These are phyloP conservation scores for Colletotrichum somersetense DNA, from an alignment of 2,329 filamentous ascomycete genomes.

Conservation along the genomic window DNA sequence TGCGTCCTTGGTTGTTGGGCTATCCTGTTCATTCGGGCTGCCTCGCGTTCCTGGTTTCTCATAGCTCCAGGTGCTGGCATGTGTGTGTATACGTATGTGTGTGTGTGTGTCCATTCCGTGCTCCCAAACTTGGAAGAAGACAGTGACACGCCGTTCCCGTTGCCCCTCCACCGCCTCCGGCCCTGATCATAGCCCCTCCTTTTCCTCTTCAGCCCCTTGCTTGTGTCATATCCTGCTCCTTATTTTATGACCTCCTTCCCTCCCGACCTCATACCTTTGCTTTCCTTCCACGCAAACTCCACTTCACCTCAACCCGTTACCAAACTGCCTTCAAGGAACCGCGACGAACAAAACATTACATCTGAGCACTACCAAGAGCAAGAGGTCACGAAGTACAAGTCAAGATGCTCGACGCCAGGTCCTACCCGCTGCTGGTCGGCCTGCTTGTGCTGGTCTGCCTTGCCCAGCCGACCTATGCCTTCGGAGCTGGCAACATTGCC, in stretches of 20 bases:
- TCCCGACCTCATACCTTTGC: constrained; percentile 1
- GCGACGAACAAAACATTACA: constrained; percentile 17
- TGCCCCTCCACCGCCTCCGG: constrained; percentile 36
- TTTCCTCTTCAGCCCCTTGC: constrained; percentile 36
- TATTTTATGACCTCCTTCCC: constrained; percentile 34
- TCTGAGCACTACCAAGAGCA: constrained; percentile 7
- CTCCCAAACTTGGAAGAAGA: constrained; percentile 37
- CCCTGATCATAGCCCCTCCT: constrained; percentile 38
- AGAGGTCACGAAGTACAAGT: constrained; percentile 17
- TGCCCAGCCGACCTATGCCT: constrained; percentile 77
- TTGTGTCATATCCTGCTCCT: constrained; percentile 37
- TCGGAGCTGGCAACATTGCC: constrained; percentile 91
- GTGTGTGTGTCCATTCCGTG: constrained; percentile 9
- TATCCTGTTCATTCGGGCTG: constrained; percentile 22
- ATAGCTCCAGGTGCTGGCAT: constrained; percentile 33
- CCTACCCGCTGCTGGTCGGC: constrained; percentile 65
- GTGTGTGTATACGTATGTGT: not conserved
- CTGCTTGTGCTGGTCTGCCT: constrained; percentile 74
- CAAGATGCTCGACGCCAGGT: constrained; percentile 63
- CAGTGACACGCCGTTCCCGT: constrained; percentile 36
- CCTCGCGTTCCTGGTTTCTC: constrained; percentile 33
- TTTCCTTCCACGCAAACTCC: constrained; percentile 25
- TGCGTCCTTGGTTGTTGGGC: constrained; percentile 26
- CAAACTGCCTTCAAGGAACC: constrained; percentile 27
- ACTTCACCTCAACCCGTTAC: constrained; percentile 16